phyloP scores from a whole-genome alignment of 116 monocot genomes.

The Posidonia oceanica region DNA sequence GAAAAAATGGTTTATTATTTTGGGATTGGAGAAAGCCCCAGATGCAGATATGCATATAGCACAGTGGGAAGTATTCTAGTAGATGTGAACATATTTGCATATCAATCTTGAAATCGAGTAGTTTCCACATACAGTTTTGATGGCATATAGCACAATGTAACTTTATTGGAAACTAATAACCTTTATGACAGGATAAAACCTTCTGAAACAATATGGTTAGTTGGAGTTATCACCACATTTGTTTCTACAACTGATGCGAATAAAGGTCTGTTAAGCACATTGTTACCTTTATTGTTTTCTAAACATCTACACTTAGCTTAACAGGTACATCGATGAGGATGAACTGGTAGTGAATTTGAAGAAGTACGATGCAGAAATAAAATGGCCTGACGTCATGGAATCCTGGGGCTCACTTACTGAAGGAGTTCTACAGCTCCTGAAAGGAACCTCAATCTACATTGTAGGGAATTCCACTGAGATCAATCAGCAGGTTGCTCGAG shows the following conservation, averaged over 20 bases:
- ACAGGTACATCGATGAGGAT: constrained; percentile 89
- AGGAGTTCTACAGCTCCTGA: constrained; percentile 53
- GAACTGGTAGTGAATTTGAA: constrained; percentile 73
- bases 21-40: too few species aligned
- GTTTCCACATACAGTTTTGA: too few species aligned
- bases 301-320: neutral
- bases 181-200: constrained; percentile 74
- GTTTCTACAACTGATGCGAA: neutral
- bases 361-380: constrained; percentile 57
- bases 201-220: constrained; percentile 87
- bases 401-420: constrained; percentile 65
- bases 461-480: constrained; percentile 85
- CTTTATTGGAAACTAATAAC: constrained; percentile 38
- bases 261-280: neutral
- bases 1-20: too few species aligned
- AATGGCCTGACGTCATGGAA: constrained; percentile 88
- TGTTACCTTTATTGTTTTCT: too few species aligned
- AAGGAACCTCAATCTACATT: constrained; percentile 74
- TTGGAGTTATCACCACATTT: neutral
- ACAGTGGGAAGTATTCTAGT: too few species aligned
- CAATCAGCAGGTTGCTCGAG: constrained; percentile 55
- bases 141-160: too few species aligned
- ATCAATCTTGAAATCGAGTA: too few species aligned
- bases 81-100: too few species aligned
- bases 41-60: too few species aligned